phyloP scores from a whole-genome alignment of 768 basidiomycete genomes.

The Sutorius australiensis region DNA sequence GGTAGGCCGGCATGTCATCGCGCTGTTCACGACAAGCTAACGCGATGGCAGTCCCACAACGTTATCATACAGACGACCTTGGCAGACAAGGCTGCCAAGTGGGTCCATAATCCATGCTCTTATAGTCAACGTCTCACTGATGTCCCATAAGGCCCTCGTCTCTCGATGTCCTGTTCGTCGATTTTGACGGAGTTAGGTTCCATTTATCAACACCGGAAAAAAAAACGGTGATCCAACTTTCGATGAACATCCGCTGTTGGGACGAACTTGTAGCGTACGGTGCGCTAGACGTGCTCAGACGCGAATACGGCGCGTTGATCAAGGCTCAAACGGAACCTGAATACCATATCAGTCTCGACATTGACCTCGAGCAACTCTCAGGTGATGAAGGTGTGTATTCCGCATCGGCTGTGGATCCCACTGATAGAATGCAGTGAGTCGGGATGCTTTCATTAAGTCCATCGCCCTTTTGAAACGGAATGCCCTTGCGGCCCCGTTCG shows the following conservation, averaged over 20 bases:
- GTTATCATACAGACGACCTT: conserved; percentile 90
- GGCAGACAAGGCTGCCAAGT: conserved; percentile 85
- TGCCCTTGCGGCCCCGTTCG: conserved; percentile 92
- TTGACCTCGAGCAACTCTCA: conserved; percentile 86
- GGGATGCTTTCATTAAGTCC: conserved; percentile 75
- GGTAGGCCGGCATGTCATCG: conserved; percentile 37
- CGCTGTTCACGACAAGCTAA: conserved; percentile 3
- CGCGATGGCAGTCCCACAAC: conserved; percentile 67
- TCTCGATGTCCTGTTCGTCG: conserved; percentile 94
- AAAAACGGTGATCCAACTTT: conserved; percentile 78
- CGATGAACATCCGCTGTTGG: conserved; percentile 99
- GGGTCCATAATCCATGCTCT: conserved; percentile 21
- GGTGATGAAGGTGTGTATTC: conserved; percentile 62
- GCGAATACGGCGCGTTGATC: conserved; percentile 80
- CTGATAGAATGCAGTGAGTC: conserved; percentile 53
- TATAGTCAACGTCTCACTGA: conserved; percentile 11
- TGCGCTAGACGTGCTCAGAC: conserved; percentile 68
- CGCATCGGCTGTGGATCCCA: background rate
- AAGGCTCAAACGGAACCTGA: conserved; percentile 72
- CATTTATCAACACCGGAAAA: conserved; percentile 85
- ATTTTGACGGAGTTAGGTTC: conserved; percentile 96
- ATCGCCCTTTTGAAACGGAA: conserved; percentile 88
- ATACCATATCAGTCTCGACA: conserved; percentile 81
- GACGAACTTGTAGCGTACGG: conserved; percentile 87
- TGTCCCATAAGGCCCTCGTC: conserved; percentile 67